Base-by-base conservation (phyloP, 176 grass and related monocot species). In the Phoenix roebelenii region DNA sequence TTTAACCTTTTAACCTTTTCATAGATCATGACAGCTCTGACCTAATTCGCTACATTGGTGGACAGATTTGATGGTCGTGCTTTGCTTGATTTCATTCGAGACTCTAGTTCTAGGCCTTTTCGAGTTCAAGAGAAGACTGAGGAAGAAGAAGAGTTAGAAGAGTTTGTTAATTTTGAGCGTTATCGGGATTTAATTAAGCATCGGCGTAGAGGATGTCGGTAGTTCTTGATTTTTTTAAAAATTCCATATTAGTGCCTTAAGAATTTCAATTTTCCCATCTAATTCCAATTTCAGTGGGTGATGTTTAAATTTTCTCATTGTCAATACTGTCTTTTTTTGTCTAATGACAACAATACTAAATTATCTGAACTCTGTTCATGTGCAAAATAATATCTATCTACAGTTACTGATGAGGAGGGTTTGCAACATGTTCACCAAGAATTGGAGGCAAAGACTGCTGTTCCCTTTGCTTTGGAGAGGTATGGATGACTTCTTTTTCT, bases 121-220 rank as follows among this genome's bases (percentile, higher is more conserved):
- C 82, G 71, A 76, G 70, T 51, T 64, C 85, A 89, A 66, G 82
- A 89, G 32, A 98, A 92, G 71, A 83, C 88, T 51, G 94, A 92
- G 61, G 94, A 98, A 74, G 88, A 89, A 54, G 87, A 98, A 74
- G 94, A 93, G 59, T 70, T 98, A 76, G 94, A 92, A 61, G 87
- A 98, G 72, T 92, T 98, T 98, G 94, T 93, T 88, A 98, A 85
- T 92, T 98, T 98, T 83, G 94, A 98, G 80, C 84, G 94, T 85
- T 98, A 92, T 54, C 81, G 88, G 66, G 94, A 98, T 91, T 89
- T 98, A 81, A 98, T 98, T 98, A 98, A 98, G 85, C 88, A 89
- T 79, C 94, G 76, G 16, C 84, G 79, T 63, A 98, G 94, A 98
- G 94, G 94, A 98, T 98, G 94, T 98, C 74, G 84, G 94, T 98